These are phyloP conservation scores for Fusarium caatingaense DNA, from an alignment of 2,329 filamentous ascomycete genomes.

Conservation along the genomic window DNA sequence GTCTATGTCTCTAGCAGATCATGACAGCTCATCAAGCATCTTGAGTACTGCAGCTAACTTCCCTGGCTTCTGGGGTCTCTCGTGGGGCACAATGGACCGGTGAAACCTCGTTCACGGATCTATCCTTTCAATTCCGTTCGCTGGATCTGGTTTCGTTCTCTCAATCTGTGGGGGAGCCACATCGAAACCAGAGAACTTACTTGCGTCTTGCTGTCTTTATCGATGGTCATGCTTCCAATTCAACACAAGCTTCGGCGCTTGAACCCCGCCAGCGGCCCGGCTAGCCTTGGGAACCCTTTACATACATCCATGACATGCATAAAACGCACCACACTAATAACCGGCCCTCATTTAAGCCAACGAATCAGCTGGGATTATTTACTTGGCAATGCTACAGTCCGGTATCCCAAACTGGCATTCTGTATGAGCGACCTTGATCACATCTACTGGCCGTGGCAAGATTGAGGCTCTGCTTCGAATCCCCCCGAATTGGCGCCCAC, in stretches of 20 bases:
- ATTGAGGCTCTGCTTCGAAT: slow-evolving; percentile 38
- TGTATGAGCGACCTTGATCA: slow-evolving; percentile 5
- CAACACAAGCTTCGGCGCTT: slow-evolving; percentile 19
- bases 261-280: slow-evolving; percentile 43
- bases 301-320: slow-evolving; percentile 37
- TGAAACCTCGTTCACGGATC: slow-evolving; percentile 14
- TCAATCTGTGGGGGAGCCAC: slow-evolving; percentile 10
- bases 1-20: slow-evolving; percentile 15
- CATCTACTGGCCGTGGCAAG: slow-evolving; percentile 8
- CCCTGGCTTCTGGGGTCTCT: slow-evolving; percentile 30
- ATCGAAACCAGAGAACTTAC: slow-evolving; percentile 18
- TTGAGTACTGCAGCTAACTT: slow-evolving; percentile 35
- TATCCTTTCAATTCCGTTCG: slow-evolving; percentile 27
- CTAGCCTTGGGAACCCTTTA: slow-evolving; percentile 22
- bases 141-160: slow-evolving; percentile 17
- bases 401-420: slow-evolving; percentile 26
- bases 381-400: slow-evolving; percentile 23
- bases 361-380: slow-evolving; percentile 27
- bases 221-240: slow-evolving; percentile 39
- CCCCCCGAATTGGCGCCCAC: slow-evolving; percentile 8
- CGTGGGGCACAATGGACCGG: slow-evolving; percentile 24
- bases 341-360: slow-evolving; percentile 26
- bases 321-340: slow-evolving; percentile 16
- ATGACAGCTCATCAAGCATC: slow-evolving; percentile 42
- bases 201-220: slow-evolving; percentile 35